phyloP scores from a whole-genome alignment of 805 yeast species.

The Yarrowia divulgata region DNA sequence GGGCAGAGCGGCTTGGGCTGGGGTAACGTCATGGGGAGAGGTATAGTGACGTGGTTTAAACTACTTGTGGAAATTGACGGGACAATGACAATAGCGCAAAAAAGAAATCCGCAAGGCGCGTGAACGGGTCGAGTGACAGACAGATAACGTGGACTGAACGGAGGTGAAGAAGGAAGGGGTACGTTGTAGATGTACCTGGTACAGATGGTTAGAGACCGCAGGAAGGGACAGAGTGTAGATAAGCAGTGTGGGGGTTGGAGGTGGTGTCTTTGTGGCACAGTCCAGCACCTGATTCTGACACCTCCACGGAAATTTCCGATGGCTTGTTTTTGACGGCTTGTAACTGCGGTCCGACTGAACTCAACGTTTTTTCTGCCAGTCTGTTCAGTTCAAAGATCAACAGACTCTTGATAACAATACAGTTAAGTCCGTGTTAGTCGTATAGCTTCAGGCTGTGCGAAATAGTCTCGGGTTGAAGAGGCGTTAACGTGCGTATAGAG shows the following conservation, averaged over 20 bases:
- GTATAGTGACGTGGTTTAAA: background rate
- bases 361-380: background rate
- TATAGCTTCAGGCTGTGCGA: background rate
- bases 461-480: background rate
- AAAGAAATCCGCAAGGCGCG: background rate
- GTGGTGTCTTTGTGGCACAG: too few species aligned
- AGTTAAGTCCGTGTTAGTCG: slow-evolving; percentile 29
- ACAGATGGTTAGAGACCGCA: too few species aligned
- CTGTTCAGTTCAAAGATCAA: background rate
- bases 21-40: slow-evolving; percentile 24
- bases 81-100: background rate
- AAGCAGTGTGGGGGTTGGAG: too few species aligned
- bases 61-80: background rate
- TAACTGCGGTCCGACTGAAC: background rate
- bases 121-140: background rate
- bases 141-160: too few species aligned
- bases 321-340: too few species aligned
- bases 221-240: background rate
- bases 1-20: slow-evolving; percentile 16
- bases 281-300: too few species aligned
- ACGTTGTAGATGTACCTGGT: too few species aligned
- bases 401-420: background rate
- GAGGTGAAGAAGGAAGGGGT: too few species aligned
- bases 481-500: too few species aligned
- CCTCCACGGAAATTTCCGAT: too few species aligned